A percentile compares a stretch with the other conserved stretches of the same genome.
phyloP scores from a whole-genome alignment of 345 rosid genomes.

The Brassica napus region DNA sequence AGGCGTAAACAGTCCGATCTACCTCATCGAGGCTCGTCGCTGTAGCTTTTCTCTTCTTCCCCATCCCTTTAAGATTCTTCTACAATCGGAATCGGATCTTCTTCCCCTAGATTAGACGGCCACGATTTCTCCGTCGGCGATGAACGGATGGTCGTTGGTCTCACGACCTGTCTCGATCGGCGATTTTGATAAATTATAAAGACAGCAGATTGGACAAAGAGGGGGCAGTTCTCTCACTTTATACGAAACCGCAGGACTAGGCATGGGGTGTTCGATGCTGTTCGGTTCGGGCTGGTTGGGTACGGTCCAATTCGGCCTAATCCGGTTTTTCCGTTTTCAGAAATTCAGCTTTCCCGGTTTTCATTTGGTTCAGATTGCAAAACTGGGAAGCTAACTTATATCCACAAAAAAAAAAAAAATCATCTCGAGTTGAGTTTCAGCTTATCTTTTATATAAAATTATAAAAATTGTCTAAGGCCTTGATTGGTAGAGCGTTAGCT shows the following conservation, averaged over 20 bases:
- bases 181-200: conserved; percentile 6
- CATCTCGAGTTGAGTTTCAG: too few species aligned
- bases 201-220: background rate
- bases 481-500: too few species aligned
- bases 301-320: background rate
- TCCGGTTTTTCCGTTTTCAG: background rate
- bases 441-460: too few species aligned
- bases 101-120: background rate
- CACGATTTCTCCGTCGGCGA: conserved; percentile 33
- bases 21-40: conserved; percentile 91
- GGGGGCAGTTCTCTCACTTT: conserved; percentile 15
- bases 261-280: background rate
- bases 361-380: background rate
- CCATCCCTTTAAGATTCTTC: conserved; percentile 48
- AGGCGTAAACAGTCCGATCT: conserved; percentile 91
- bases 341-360: background rate
- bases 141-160: conserved; percentile 32
- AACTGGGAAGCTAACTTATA: background rate
- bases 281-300: background rate
- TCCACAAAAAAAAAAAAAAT: background rate
- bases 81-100: background rate
- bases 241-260: conserved; percentile 22
- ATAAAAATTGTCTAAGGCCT: too few species aligned
- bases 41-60: conserved; percentile 88
- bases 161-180: background rate